Evolutionary conservation across 2,329 filamentous ascomycete genomes (phyloP).

Genomic region (Alternaria hordeiaustralica): DNA sequence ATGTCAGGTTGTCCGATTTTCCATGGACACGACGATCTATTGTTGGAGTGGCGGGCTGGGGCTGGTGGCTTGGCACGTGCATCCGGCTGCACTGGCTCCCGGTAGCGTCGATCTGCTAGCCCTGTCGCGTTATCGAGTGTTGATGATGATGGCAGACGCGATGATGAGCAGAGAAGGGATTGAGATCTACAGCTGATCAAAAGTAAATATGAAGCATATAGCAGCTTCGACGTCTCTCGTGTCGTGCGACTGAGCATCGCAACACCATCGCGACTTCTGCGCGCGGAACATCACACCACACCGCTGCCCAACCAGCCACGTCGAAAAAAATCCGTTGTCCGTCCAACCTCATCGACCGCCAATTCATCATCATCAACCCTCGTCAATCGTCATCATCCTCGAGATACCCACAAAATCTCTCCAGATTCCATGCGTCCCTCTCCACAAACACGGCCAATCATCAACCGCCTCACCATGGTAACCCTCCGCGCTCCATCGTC

Average conservation of each 20-base stretch:
- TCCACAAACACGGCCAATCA: background rate
- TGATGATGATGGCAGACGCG: background rate
- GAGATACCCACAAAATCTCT: conserved; percentile 7
- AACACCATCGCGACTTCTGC: background rate
- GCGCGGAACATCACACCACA: background rate
- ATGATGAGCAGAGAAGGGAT: background rate
- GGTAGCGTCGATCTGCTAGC: conserved; percentile 12
- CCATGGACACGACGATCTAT: conserved; percentile 16
- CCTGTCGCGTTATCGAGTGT: background rate
- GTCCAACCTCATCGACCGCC: conserved; percentile 6
- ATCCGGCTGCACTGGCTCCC: conserved; percentile 6
- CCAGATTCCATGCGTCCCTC: conserved; percentile 13
- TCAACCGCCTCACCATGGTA: conserved; percentile 16
- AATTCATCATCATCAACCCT: background rate
- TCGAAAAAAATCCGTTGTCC: conserved; percentile 3
- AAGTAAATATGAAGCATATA: background rate
- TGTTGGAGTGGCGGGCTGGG: conserved; percentile 24
- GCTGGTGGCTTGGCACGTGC: conserved; percentile 7
- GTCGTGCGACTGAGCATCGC: background rate
- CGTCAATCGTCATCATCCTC: background rate
- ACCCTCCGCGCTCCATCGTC: conserved; percentile 39
- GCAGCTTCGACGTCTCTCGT: background rate
- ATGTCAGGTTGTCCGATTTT: conserved; percentile 12
- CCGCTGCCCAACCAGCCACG: background rate
- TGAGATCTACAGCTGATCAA: background rate